phyloP scores from a whole-genome alignment of 805 yeast genomes.

The Barnettozyma salicaria region DNA sequence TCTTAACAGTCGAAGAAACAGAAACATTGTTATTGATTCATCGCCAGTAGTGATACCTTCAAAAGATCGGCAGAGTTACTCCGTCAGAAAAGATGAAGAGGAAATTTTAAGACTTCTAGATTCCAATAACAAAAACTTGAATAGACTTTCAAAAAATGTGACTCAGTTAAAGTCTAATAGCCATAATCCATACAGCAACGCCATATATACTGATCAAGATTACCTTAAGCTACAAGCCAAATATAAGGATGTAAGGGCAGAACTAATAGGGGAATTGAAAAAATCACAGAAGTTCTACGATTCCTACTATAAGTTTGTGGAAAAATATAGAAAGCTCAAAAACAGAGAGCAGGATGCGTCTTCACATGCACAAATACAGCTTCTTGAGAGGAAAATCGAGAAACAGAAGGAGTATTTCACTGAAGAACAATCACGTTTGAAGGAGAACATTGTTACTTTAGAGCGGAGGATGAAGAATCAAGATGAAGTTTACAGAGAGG shows the following conservation, averaged over 20 bases:
- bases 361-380: constrained; percentile 17
- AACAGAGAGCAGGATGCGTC: constrained; percentile 14
- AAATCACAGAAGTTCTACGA: constrained; percentile 31
- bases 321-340: constrained; percentile 27
- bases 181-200: constrained; percentile 13
- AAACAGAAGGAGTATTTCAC: constrained; percentile 22
- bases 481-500: constrained; percentile 18
- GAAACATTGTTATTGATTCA: constrained; percentile 9
- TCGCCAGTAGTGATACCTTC: constrained; percentile 10
- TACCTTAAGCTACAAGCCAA: constrained; percentile 16
- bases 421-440: constrained; percentile 26
- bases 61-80: neutral
- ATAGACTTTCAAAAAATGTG: constrained; percentile 21
- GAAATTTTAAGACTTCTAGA: constrained; percentile 5
- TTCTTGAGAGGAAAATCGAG: constrained; percentile 26
- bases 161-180: no score
- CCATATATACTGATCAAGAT: constrained; percentile 5
- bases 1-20: constrained; percentile 6
- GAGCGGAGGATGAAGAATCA: constrained; percentile 25
- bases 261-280: constrained; percentile 29
- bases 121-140: constrained; percentile 21
- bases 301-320: constrained; percentile 28
- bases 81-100: constrained; percentile 4
- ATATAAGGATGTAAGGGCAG: constrained; percentile 26
- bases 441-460: constrained; percentile 22